Evolutionary conservation across 2,329 filamentous ascomycete genomes (phyloP), one percentile per base, ranked within the genome.

Genomic region (Cercospora sesami): DNA sequence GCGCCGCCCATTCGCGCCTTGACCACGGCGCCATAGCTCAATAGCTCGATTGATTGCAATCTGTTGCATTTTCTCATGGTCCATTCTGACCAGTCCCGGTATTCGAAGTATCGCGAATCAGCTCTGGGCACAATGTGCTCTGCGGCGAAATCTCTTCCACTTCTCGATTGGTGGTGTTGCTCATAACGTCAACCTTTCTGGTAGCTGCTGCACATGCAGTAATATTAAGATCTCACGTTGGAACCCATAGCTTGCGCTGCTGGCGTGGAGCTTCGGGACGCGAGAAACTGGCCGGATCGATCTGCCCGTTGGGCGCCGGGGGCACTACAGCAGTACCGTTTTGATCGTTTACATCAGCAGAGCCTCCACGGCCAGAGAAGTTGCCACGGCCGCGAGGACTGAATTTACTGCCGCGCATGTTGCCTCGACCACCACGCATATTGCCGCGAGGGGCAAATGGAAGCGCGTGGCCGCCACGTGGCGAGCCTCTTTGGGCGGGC

Each of bases 261-360:
- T 77, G 75, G 39, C 77, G 73, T 31, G 71, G 75, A 16, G 75
- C 60, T 39, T 69, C 66, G 14, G 78, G 79, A 31, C 79, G 73
- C 14, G 72, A 68, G 69, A 79, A 80, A 62, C 77, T 79, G 66
- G 79, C 75, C 4, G 79, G 79, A 57, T 80, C 79, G 57, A 80
- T 80, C 45, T 77, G 77, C 9, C 73, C 69, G 31, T 39, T 51
- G 6, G 61, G 42, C 16, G 62, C 10, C 31, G 51, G n/a, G 18
- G 68, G 69, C 9, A 67, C 66, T 28, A 62, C 48, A 53, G 62
- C 45, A 8, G 59, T 60, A 6, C 64, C 68, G 14, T 60, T 63
- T 45, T 65, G 64, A 23, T 45, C 45, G 42, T 60, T 62, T 14
- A 69, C 58, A 48, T 63, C 53, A 14, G 28, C 45, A 31, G 68